Evolutionary conservation across 306 rosid genomes (phyloP).

Genomic region (Cucumis melo): DNA sequence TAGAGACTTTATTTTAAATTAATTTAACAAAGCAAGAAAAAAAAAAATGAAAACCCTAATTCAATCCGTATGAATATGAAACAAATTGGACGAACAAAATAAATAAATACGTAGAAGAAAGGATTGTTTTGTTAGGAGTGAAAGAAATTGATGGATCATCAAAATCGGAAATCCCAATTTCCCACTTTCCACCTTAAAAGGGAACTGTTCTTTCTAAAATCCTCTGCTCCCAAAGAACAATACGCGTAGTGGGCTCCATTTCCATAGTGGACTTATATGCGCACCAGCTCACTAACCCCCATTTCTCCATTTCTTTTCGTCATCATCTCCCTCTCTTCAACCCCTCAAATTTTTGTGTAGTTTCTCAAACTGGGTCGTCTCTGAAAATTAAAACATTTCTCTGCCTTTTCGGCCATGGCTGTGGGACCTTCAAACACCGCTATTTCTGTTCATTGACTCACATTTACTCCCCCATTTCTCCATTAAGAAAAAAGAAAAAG

Average conservation of each 20-base stretch:
- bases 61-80: background rate
- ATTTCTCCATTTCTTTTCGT: background rate
- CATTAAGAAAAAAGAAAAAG: background rate
- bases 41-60: background rate
- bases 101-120: background rate
- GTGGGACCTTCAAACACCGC: background rate
- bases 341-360: background rate
- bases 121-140: background rate
- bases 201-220: background rate
- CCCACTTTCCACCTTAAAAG: background rate
- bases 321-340: background rate
- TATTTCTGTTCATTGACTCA: background rate
- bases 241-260: background rate
- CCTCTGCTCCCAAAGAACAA: background rate
- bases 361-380: background rate
- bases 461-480: background rate
- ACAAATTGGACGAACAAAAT: background rate
- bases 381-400: background rate
- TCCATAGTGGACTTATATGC: conserved; percentile 20
- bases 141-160: background rate
- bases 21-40: no score
- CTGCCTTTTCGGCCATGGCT: background rate
- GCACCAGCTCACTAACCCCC: conserved; percentile 56
- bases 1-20: no score
- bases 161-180: background rate